Evolutionary conservation across 1,284 basidiomycete species (phyloP).

Genomic region (Neotropicomus parvogracilis): DNA sequence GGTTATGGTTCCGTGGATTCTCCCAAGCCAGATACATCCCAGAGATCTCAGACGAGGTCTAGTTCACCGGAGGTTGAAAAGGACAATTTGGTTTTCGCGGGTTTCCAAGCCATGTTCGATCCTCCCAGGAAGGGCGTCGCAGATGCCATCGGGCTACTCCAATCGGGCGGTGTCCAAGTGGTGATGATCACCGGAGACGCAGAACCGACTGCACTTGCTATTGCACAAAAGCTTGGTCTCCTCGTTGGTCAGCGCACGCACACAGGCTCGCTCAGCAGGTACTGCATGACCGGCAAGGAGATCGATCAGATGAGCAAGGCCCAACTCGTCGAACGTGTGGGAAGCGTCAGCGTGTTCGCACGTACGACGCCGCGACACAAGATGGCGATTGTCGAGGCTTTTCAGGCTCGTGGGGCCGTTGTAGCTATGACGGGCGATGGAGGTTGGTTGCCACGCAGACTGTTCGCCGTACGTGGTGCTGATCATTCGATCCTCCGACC

Average conservation of each 20-base stretch:
- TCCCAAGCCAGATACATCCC: slow-evolving; percentile 29
- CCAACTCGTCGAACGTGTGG: slow-evolving; percentile 84
- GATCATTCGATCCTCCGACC: not conserved
- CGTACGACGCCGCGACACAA: slow-evolving; percentile 95
- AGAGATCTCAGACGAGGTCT: slow-evolving; percentile 19
- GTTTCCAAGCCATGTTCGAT: slow-evolving; percentile 94
- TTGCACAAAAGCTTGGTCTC: slow-evolving; percentile 88
- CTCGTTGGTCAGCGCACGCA: slow-evolving; percentile 40
- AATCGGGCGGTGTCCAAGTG: slow-evolving; percentile 86
- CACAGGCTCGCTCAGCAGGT: slow-evolving; percentile 17
- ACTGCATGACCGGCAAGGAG: slow-evolving; percentile 77
- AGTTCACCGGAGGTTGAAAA: slow-evolving; percentile 42
- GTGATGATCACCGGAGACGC: slow-evolving; percentile 99
- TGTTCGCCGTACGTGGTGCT: not conserved
- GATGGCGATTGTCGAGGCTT: slow-evolving; percentile 94
- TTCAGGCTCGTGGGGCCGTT: slow-evolving; percentile 82
- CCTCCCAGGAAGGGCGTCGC: slow-evolving; percentile 93
- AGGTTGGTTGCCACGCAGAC: slow-evolving; percentile 35
- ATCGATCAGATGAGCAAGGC: slow-evolving; percentile 81
- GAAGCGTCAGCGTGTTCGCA: slow-evolving; percentile 84
- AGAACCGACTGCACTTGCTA: slow-evolving; percentile 86
- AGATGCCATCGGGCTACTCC: slow-evolving; percentile 78
- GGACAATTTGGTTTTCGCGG: slow-evolving; percentile 78
- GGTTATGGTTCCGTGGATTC: slow-evolving; percentile 63
- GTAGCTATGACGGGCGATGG: slow-evolving; percentile 99